These are phyloP conservation scores for Ogataea methanolica DNA, from an alignment of 805 yeast species.

Conservation along the genomic window DNA sequence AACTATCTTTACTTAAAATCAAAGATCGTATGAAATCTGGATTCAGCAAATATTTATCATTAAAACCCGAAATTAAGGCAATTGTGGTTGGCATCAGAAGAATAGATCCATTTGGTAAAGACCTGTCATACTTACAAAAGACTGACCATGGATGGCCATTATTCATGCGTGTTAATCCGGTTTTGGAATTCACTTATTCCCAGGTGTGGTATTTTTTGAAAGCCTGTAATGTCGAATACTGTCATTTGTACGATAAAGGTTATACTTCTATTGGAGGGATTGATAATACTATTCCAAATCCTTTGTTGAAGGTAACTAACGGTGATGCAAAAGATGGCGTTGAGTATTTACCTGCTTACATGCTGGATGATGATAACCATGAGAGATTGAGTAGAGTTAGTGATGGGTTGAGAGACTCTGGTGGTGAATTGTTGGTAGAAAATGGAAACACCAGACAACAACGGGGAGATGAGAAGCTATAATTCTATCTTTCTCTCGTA, in stretches of 20 bases:
- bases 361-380: conserved; percentile 53
- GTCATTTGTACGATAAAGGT: conserved; percentile 74
- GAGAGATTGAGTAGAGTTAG: conserved; percentile 43
- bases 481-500: neutral
- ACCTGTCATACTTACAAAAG: conserved; percentile 53
- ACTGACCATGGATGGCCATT: conserved; percentile 94
- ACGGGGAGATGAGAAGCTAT: conserved; percentile 10
- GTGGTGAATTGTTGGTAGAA: neutral
- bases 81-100: conserved; percentile 85
- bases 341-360: conserved; percentile 48
- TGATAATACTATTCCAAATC: conserved; percentile 67
- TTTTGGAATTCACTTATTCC: conserved; percentile 79
- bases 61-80: conserved; percentile 54
- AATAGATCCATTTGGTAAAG: conserved; percentile 78
- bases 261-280: conserved; percentile 88
- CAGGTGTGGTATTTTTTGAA: conserved; percentile 83
- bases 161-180: conserved; percentile 81
- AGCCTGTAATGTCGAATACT: conserved; percentile 57
- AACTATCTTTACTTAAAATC: conserved; percentile 43
- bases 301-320: conserved; percentile 35
- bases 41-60: conserved; percentile 53
- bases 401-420: conserved; percentile 8
- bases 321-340: neutral
- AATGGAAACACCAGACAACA: neutral
- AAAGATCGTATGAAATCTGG: conserved; percentile 59